Base-by-base conservation (phyloP, 108 stramenopile genomes). In the Discostella stelligeroides region DNA sequence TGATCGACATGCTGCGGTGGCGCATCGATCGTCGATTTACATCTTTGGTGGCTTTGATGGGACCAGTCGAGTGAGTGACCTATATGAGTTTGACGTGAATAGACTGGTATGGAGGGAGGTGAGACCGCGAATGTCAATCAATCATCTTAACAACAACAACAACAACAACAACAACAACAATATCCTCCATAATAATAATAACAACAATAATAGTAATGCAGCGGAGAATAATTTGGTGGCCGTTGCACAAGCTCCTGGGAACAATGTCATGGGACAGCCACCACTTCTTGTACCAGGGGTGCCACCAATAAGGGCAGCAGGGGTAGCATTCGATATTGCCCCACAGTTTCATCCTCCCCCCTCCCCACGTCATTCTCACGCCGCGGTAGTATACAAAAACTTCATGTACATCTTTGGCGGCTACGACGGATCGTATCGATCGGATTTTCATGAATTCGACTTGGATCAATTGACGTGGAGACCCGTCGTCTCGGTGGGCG, bases 31-130 rank as follows among this genome's bases (percentile, higher is more conserved):
- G 48, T 60, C 79, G 9, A 84, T 99, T 45, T 97, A 94, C 68
- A 84, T 99, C 4, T 96, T 97, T 76, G 98, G 91, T 2, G 89
- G 92, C 0, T 97, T 93, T 65, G 89, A 97, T 73, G 96, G 96
- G 5, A 93, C 85, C 12, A 84, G 88, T 17, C 76, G 98, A 18
- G 89, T 96, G 8, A 54, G 53, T 41, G 97, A 98, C 63, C 91
- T 97, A 64, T 96, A 91, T 80, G 84, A 74, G 15, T 98, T 97
- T 76, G 87, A 94, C 79, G 92, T 98, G 21, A 76, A 75, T 25
- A 68, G 68, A 7, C 73, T 85, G 76, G 62, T 75, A 55, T 99
- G 98, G 98, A 72, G 82, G 34, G 81, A 87, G 55, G 85, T 99
- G 0, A 18, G 71, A 3, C 76, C 82, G 2, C 27, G 77, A 8